Evolutionary conservation across 345 rosid genomes (phyloP).

Genomic region (Brassica napus): Da-Ae NC_063446.1:1936001-1936500

Average conservation of each 20-base stretch:
- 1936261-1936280: conserved; percentile 51
- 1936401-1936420: conserved; percentile 1
- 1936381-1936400: conserved; percentile 4
- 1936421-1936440: conserved; percentile 6
- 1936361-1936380: conserved; percentile 7
- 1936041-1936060: conserved; percentile 96
- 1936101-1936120: conserved; percentile 67
- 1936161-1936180: conserved; percentile 45
- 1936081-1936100: conserved; percentile 51
- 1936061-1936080: conserved; percentile 79
- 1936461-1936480: conserved; percentile 11
- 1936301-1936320: conserved; percentile 52
- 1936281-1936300: conserved; percentile 52
- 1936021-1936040: conserved; percentile 77
- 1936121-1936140: conserved; percentile 50
- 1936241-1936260: conserved; percentile 53
- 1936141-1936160: conserved; percentile 45
- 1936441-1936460: background rate
- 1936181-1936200: conserved; percentile 47
- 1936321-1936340: conserved; percentile 51
- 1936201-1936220: conserved; percentile 51
- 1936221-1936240: conserved; percentile 52
- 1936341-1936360: background rate
- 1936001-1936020: conserved; percentile 66
- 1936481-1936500: conserved; percentile 9